These are phyloP conservation scores for Polysphondylium violaceum DNA, from an alignment of 78 protist genomes.

Conservation along the genomic window DNA sequence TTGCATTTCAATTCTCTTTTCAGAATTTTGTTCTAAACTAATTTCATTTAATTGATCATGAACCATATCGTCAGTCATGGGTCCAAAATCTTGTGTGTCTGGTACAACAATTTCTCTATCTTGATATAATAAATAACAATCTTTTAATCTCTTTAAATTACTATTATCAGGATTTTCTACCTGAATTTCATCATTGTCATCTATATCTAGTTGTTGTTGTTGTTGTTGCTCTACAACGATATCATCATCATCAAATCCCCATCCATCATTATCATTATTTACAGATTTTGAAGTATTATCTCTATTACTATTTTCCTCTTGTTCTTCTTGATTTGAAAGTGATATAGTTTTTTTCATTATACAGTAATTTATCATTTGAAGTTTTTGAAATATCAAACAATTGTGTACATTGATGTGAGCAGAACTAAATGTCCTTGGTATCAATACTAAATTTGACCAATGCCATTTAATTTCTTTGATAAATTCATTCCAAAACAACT, in stretches of 20 bases:
- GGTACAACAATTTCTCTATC: constrained; percentile 63
- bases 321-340: neutral
- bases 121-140: constrained; percentile 54
- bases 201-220: neutral
- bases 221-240: too few species aligned
- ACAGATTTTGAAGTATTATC: too few species aligned
- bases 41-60: constrained; percentile 52
- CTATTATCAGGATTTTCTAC: neutral
- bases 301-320: too few species aligned
- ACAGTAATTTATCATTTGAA: constrained; percentile 78
- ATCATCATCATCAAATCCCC: too few species aligned
- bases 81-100: constrained; percentile 64
- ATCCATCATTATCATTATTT: too few species aligned
- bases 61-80: constrained; percentile 76
- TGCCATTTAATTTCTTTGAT: constrained; percentile 78
- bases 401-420: constrained; percentile 43
- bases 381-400: constrained; percentile 54
- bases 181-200: neutral
- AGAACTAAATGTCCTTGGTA: constrained; percentile 60
- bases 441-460: constrained; percentile 51
- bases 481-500: constrained; percentile 66
- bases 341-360: constrained; percentile 5
- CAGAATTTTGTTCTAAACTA: neutral
- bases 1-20: constrained; percentile 50
- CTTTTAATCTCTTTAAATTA: constrained; percentile 7